phyloP scores from a whole-genome alignment of 257 asterid species.

The Marsdenia floribunda region DNA sequence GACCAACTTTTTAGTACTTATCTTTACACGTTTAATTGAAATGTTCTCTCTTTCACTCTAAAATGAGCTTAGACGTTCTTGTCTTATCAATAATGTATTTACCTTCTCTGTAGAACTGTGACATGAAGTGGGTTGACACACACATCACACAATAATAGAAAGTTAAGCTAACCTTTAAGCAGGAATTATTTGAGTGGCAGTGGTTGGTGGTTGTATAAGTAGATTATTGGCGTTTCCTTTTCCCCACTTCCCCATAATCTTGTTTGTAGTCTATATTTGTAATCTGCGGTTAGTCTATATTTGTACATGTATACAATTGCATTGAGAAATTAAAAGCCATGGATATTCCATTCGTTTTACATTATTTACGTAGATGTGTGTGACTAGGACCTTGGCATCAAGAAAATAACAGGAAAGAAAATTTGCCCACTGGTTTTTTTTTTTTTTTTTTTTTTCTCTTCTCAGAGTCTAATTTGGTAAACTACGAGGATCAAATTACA shows the following conservation, averaged over 20 bases:
- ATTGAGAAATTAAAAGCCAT: too few relatives aligned
- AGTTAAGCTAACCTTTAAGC: too few relatives aligned
- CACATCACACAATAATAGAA: constrained; percentile 70
- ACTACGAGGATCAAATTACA: too few relatives aligned
- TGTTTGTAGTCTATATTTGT: too few relatives aligned
- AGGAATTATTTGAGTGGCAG: too few relatives aligned
- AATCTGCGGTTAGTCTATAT: too few relatives aligned
- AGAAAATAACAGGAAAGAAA: neutral
- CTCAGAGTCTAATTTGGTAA: neutral
- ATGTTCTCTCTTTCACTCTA: neutral
- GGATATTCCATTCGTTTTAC: too few relatives aligned
- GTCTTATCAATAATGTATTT: neutral
- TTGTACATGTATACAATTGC: neutral
- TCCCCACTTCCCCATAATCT: too few relatives aligned
- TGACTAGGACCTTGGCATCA: neutral
- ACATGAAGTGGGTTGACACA: constrained; percentile 62
- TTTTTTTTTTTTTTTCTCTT: neutral
- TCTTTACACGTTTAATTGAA: neutral
- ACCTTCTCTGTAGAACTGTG: constrained; percentile 48
- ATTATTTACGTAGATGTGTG: neutral
- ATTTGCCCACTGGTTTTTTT: neutral
- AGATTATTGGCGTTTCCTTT: too few relatives aligned
- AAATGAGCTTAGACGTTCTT: neutral
- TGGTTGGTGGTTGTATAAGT: too few relatives aligned
- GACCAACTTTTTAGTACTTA: neutral